These are phyloP conservation scores for Gossypium arboreum DNA, from an alignment of 345 rosid genomes.

Conservation along the genomic window DNA sequence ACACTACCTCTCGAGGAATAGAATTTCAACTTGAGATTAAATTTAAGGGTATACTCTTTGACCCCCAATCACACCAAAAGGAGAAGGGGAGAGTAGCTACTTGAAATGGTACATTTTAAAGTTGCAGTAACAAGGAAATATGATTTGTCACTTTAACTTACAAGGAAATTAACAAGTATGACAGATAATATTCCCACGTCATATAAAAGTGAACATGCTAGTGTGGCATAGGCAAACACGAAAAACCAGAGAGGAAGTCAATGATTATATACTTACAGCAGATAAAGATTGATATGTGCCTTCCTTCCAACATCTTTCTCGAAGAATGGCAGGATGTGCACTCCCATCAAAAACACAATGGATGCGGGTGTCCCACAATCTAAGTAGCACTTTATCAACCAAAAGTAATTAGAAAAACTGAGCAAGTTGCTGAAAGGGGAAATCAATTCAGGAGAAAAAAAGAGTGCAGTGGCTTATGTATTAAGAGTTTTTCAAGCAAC, in stretches of 20 bases:
- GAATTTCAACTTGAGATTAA: neutral
- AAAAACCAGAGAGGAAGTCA: neutral
- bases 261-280: constrained; percentile 46
- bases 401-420: constrained; percentile 51
- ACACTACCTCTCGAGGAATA: neutral
- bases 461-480: neutral
- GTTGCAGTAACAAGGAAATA: neutral
- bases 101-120: neutral
- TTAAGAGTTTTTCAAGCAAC: neutral
- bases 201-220: neutral
- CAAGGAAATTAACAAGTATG: neutral
- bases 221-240: neutral
- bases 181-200: neutral
- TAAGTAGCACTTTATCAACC: constrained; percentile 92
- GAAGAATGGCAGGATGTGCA: constrained; percentile 51
- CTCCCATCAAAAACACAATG: constrained; percentile 53
- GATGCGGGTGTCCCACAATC: constrained; percentile 86
- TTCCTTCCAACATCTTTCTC: constrained; percentile 92
- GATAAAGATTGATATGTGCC: constrained; percentile 63
- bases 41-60: neutral
- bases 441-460: neutral
- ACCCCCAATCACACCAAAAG: neutral
- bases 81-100: neutral
- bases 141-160: neutral
- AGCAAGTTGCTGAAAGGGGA: constrained; percentile 12